A percentile compares a stretch with the other conserved stretches of the same genome.
Evolutionary conservation across 1,284 basidiomycete species (phyloP).

Genomic region (Omphalotus olearius): DNA sequence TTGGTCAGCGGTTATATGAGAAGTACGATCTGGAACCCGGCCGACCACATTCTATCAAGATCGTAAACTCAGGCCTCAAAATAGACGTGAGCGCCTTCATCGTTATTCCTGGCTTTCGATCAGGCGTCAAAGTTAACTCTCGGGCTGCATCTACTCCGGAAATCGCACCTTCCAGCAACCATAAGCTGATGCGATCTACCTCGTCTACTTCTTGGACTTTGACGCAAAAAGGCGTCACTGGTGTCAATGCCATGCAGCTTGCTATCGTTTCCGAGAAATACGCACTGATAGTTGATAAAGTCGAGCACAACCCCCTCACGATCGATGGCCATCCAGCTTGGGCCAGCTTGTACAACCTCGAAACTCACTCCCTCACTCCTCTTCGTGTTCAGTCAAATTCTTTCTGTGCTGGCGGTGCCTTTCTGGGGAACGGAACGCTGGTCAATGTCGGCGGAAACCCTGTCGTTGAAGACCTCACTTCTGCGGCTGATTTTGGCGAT

Average conservation of each 20-base stretch:
- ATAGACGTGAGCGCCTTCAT: conserved; percentile 64
- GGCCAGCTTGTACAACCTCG: conserved; percentile 70
- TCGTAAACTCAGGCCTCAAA: conserved; percentile 37
- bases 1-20: conserved; percentile 66
- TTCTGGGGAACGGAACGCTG: conserved; percentile 71
- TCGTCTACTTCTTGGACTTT: conserved; percentile 42
- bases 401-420: conserved; percentile 84
- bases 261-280: conserved; percentile 66
- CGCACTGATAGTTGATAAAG: conserved; percentile 76
- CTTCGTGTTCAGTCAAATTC: conserved; percentile 73
- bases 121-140: background rate
- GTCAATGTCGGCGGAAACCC: conserved; percentile 79
- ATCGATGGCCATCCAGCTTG: conserved; percentile 75
- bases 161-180: background rate
- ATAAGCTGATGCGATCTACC: conserved; percentile 1
- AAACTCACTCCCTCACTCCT: conserved; percentile 58
- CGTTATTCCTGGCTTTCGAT: conserved; percentile 36
- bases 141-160: background rate
- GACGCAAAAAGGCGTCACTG: conserved; percentile 60
- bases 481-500: conserved; percentile 71
- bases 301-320: conserved; percentile 77
- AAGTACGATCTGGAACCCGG: conserved; percentile 46
- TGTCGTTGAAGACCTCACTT: conserved; percentile 57
- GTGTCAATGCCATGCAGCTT: conserved; percentile 82
- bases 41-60: conserved; percentile 54